A percentile compares a stretch with the other conserved stretches of the same genome.
These are phyloP conservation scores for Saprolegnia diclina DNA, from an alignment of 352 stramenopile genomes.

Conservation along the genomic window DNA sequence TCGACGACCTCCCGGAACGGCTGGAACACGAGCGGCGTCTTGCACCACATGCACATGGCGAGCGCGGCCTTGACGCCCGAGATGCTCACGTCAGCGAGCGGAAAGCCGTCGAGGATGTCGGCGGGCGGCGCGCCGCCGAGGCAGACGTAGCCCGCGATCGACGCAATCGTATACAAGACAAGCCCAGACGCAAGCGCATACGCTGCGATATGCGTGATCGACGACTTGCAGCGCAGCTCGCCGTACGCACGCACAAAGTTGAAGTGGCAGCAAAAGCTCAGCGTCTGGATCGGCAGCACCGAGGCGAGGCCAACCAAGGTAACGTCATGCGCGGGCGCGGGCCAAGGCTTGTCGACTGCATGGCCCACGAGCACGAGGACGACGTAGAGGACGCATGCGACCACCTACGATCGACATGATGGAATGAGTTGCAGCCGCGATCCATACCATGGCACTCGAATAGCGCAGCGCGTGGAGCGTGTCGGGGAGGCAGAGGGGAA, in stretches of 20 bases:
- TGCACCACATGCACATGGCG: constrained; percentile 65
- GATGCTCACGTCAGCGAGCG: constrained; percentile 56
- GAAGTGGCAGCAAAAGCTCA: constrained; percentile 72
- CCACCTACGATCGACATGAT: no score
- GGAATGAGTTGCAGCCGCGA: no score
- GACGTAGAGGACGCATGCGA: constrained; percentile 72
- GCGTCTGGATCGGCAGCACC: constrained; percentile 62
- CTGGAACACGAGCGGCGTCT: constrained; percentile 81
- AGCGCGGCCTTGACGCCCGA: constrained; percentile 63
- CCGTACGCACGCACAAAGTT: constrained; percentile 73
- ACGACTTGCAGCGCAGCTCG: constrained; percentile 63
- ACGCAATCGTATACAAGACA: constrained; percentile 55
- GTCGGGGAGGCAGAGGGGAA: constrained; percentile 69
- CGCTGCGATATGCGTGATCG: constrained; percentile 58
- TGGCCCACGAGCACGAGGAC: constrained; percentile 45
- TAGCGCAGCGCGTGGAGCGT: constrained; percentile 78
- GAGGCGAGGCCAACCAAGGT: constrained; percentile 37
- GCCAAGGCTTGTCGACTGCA: neutral
- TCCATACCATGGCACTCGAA: constrained; percentile 54
- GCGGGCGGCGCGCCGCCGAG: constrained; percentile 71
- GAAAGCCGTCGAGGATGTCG: constrained; percentile 76
- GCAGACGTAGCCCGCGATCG: constrained; percentile 61
- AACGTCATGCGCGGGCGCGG: no score
- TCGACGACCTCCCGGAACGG: constrained; percentile 51
- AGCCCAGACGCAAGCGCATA: constrained; percentile 49